Evolutionary conservation across 1,139 yeast species (phyloP).

Genomic region (Pichia sp.): DNA sequence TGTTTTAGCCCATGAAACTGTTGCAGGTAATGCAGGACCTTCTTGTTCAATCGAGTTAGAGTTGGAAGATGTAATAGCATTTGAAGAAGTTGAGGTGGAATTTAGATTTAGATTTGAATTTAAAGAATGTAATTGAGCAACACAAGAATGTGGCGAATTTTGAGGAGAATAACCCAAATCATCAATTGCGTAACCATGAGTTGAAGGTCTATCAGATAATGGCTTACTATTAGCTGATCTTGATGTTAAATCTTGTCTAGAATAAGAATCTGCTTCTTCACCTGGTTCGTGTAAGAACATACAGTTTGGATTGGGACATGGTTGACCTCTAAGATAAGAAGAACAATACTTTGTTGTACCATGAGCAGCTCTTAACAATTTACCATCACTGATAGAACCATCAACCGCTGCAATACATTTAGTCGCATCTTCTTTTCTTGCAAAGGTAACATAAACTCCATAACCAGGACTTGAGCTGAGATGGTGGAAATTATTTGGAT

Average conservation of each 20-base stretch:
- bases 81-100: neutral
- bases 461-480: slow-evolving; percentile 53
- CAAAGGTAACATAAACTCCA: slow-evolving; percentile 93
- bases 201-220: slow-evolving; percentile 31
- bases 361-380: slow-evolving; percentile 83
- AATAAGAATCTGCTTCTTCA: slow-evolving; percentile 95
- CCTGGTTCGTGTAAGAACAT: slow-evolving; percentile 99
- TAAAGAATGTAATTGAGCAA: slow-evolving; percentile 14
- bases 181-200: slow-evolving; percentile 22
- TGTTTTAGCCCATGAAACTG: slow-evolving; percentile 52
- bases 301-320: slow-evolving; percentile 98
- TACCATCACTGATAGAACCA: slow-evolving; percentile 90
- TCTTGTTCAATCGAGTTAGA: slow-evolving; percentile 9
- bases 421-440: slow-evolving; percentile 90
- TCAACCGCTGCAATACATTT: slow-evolving; percentile 90
- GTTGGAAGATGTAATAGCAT: neutral
- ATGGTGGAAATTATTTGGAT: slow-evolving; percentile 33
- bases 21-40: slow-evolving; percentile 45
- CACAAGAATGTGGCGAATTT: slow-evolving; percentile 14
- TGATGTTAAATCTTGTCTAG: slow-evolving; percentile 85
- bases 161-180: slow-evolving; percentile 10
- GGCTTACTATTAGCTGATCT: slow-evolving; percentile 67
- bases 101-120: slow-evolving; percentile 3
- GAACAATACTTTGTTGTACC: slow-evolving; percentile 99
- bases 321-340: slow-evolving; percentile 86